phyloP scores from a whole-genome alignment of 192 early-diverging fungal species.

The Podila minutissima region DNA sequence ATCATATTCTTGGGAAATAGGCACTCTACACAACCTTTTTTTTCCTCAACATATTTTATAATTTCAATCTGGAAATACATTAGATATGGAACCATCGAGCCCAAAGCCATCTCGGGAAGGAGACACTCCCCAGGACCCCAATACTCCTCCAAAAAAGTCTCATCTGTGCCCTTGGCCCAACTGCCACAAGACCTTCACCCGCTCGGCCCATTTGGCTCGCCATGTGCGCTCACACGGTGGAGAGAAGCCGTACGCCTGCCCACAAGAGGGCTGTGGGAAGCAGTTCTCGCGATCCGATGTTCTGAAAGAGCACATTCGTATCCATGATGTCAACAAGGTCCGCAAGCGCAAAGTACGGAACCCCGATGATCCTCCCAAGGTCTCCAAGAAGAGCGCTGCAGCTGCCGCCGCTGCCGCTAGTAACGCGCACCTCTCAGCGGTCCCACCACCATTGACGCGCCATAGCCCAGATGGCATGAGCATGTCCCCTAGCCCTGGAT shows the following conservation, averaged over 20 bases:
- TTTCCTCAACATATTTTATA: neutral
- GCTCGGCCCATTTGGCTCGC: constrained; percentile 76
- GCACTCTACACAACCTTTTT: neutral
- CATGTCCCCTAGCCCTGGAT: neutral
- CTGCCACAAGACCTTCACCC: constrained; percentile 49
- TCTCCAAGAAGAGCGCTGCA: constrained; percentile 2
- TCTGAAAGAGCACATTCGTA: constrained; percentile 78
- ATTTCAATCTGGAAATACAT: neutral
- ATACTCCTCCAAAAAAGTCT: constrained; percentile 26
- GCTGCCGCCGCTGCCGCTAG: neutral
- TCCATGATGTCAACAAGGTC: constrained; percentile 80
- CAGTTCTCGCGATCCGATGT: constrained; percentile 83
- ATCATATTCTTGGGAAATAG: too few relatives aligned
- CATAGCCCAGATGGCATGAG: constrained; percentile 16
- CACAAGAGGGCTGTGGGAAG: constrained; percentile 66
- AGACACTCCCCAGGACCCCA: neutral
- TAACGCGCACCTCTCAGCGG: constrained; percentile 8
- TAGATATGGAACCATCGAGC: neutral
- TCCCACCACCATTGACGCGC: constrained; percentile 22
- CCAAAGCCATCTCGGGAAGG: neutral
- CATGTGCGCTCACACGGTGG: constrained; percentile 82
- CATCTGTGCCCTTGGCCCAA: constrained; percentile 45
- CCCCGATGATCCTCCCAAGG: constrained; percentile 17
- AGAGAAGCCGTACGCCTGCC: constrained; percentile 77
- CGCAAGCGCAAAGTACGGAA: constrained; percentile 28